phyloP scores from a whole-genome alignment of 2,329 filamentous ascomycete species.

The Lomentospora prolificans region DNA sequence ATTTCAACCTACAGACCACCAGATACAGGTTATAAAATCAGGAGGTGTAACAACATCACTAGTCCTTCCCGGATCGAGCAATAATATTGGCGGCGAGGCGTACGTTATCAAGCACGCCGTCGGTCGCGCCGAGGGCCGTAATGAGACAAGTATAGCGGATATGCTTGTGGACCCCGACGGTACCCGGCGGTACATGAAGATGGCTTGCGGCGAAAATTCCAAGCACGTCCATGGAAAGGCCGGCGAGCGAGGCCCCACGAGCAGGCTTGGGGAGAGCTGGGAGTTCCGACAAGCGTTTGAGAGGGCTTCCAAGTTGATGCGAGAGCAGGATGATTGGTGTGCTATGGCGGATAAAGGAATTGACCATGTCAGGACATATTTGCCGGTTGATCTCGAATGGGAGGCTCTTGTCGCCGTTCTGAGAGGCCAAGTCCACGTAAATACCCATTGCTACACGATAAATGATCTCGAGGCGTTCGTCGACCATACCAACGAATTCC shows the following conservation, averaged over 20 bases:
- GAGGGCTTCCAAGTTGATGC: constrained; percentile 45
- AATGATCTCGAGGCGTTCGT: constrained; percentile 61
- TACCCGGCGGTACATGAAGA: constrained; percentile 64
- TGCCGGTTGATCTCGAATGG: constrained; percentile 53
- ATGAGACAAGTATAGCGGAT: constrained; percentile 52
- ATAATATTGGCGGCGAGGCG: constrained; percentile 64
- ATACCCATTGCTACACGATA: constrained; percentile 63
- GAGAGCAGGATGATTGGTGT: constrained; percentile 60
- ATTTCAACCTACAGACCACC: constrained; percentile 51
- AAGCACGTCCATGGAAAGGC: constrained; percentile 49
- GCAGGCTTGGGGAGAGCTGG: constrained; percentile 59
- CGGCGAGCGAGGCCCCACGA: constrained; percentile 45
- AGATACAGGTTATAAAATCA: constrained; percentile 60
- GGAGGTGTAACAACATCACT: constrained; percentile 61
- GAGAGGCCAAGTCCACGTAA: constrained; percentile 57
- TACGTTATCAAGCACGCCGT: constrained; percentile 60
- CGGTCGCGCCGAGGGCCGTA: constrained; percentile 46
- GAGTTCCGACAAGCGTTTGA: constrained; percentile 60
- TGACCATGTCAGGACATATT: constrained; percentile 43
- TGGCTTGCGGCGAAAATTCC: constrained; percentile 65
- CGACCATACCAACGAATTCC: constrained; percentile 62
- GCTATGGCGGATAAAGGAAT: constrained; percentile 40
- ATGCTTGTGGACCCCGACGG: constrained; percentile 57
- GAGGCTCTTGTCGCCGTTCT: constrained; percentile 53
- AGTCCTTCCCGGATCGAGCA: constrained; percentile 56